Evolutionary conservation across 805 yeast genomes (phyloP).

Genomic region (Wickerhamomyces tratensis): DNA sequence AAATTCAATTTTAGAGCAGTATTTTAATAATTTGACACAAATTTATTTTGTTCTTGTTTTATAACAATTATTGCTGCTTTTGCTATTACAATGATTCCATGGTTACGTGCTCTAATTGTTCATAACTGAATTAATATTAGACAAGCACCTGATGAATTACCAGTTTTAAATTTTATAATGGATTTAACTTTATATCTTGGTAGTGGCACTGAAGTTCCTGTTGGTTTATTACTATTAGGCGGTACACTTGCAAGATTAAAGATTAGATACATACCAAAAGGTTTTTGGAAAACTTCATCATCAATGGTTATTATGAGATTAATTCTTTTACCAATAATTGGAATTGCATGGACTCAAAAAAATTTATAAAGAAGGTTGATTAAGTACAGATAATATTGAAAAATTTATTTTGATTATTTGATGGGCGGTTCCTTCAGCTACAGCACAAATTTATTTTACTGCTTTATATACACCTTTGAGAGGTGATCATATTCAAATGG

Average conservation of each 20-base stretch:
- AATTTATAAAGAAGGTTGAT: conserved; percentile 52
- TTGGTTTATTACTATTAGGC: conserved; percentile 72
- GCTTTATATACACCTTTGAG: conserved; percentile 78
- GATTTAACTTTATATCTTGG: conserved; percentile 77
- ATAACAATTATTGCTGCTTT: no score
- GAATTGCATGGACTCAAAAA: conserved; percentile 61
- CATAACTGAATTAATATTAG: conserved; percentile 37
- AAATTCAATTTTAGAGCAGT: no score
- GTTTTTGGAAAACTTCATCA: conserved; percentile 61
- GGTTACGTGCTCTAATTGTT: conserved; percentile 63
- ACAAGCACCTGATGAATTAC: conserved; percentile 73
- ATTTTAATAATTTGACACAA: no score
- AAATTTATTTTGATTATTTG: conserved; percentile 66
- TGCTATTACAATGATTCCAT: conserved; percentile 39
- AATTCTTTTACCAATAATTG: conserved; percentile 70
- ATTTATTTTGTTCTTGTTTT: no score
- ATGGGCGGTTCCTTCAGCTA: conserved; percentile 81
- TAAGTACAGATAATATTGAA: conserved; percentile 43
- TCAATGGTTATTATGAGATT: conserved; percentile 48
- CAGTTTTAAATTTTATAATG: conserved; percentile 76
- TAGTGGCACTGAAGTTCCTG: conserved; percentile 73
- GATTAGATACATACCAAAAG: conserved; percentile 48
- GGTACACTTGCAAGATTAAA: conserved; percentile 73
- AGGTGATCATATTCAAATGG: conserved; percentile 50
- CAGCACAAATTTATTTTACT: conserved; percentile 80